A percentile compares a stretch with the other conserved stretches of the same genome.
phyloP scores from a whole-genome alignment of 345 rosid genomes.

The Gossypium rotundifolium region DNA sequence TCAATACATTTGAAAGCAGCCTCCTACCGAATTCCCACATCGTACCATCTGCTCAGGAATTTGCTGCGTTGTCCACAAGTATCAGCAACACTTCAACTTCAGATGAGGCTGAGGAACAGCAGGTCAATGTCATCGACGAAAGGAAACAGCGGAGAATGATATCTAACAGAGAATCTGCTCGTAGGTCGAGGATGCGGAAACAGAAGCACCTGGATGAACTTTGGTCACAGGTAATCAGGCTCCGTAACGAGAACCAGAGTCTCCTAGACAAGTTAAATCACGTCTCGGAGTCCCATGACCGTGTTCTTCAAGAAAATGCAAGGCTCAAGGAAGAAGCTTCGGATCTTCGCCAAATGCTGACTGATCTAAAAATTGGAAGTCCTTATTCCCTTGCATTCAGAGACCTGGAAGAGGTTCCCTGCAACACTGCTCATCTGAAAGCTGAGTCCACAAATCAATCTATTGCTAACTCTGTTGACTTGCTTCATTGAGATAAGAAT shows the following conservation, averaged over 20 bases:
- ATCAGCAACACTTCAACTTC: slow-evolving; percentile 76
- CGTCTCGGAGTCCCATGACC: slow-evolving; percentile 54
- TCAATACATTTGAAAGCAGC: slow-evolving; percentile 34
- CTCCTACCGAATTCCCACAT: slow-evolving; percentile 29
- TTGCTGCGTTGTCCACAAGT: slow-evolving; percentile 33
- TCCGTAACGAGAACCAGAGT: slow-evolving; percentile 59
- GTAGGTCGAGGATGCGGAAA: slow-evolving; percentile 94
- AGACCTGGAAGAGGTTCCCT: slow-evolving; percentile 50
- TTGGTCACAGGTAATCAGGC: slow-evolving; percentile 77
- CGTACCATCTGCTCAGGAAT: slow-evolving; percentile 30
- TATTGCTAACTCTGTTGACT: slow-evolving; percentile 32
- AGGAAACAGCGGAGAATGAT: slow-evolving; percentile 94
- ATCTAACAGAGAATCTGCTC: slow-evolving; percentile 92
- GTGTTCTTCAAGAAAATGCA: slow-evolving; percentile 60
- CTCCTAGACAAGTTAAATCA: slow-evolving; percentile 66
- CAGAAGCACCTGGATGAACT: slow-evolving; percentile 95
- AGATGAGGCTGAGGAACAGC: slow-evolving; percentile 70
- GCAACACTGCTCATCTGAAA: slow-evolving; percentile 39
- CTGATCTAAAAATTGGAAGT: slow-evolving; percentile 41
- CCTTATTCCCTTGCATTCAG: slow-evolving; percentile 37
- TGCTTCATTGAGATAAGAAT: slow-evolving; percentile 34
- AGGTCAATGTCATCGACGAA: slow-evolving; percentile 56
- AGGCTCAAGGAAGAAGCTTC: slow-evolving; percentile 78
- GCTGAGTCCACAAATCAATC: slow-evolving; percentile 35
- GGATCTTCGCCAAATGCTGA: slow-evolving; percentile 65